These are phyloP conservation scores for Populus davidiana DNA, from an alignment of 345 rosid genomes.

Conservation along the genomic window DNA sequence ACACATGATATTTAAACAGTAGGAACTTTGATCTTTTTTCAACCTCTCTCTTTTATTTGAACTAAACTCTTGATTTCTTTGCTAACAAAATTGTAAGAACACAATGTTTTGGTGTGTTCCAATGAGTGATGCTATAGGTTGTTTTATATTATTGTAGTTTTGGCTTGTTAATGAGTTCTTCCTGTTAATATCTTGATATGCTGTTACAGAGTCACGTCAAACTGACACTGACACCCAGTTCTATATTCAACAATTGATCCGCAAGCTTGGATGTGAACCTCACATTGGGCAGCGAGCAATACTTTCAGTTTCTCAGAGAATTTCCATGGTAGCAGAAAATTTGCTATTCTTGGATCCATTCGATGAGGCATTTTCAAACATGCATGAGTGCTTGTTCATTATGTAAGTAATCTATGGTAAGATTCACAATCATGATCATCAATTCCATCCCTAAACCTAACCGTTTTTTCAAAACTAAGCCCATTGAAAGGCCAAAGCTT, in stretches of 20 bases:
- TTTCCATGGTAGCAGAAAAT: slow-evolving; percentile 58
- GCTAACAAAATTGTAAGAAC: neutral
- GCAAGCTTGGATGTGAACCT: slow-evolving; percentile 65
- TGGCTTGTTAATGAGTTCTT: neutral
- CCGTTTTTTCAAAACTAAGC: neutral
- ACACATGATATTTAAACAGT: neutral
- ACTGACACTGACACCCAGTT: slow-evolving; percentile 42
- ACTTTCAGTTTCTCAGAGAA: slow-evolving; percentile 62
- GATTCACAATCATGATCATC: slow-evolving; percentile 3
- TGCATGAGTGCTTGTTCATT: slow-evolving; percentile 62
- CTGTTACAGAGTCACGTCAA: slow-evolving; percentile 37
- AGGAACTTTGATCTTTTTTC: neutral
- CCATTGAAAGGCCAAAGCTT: neutral
- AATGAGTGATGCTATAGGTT: slow-evolving; percentile 1
- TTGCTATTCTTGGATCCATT: slow-evolving; percentile 76
- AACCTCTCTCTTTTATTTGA: neutral
- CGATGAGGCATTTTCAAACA: slow-evolving; percentile 57
- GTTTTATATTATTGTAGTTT: neutral
- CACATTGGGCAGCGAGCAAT: slow-evolving; percentile 70
- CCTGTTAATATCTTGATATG: slow-evolving; percentile 19
- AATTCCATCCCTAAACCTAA: neutral
- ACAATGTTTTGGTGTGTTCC: neutral
- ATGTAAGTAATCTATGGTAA: slow-evolving; percentile 44
- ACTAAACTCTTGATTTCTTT: neutral
- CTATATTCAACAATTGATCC: slow-evolving; percentile 72